Conservation (phyloP, 2,329 filamentous ascomycete species). For the Exophiala sp. region DNA sequence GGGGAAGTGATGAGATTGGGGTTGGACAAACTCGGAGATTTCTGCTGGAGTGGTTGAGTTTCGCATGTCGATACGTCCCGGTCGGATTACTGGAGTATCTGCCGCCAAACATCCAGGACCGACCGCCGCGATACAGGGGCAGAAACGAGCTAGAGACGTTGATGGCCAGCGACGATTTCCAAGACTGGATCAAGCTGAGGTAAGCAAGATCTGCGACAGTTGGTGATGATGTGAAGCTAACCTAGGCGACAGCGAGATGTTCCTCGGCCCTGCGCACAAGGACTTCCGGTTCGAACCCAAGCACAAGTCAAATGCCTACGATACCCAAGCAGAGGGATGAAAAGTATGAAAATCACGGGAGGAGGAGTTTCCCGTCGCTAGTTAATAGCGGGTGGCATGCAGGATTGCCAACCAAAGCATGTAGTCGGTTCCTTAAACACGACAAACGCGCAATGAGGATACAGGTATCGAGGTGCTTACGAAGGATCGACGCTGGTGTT, state of each 20-base stretch:
- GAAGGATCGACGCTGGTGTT: too few species aligned
- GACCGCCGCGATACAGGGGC: slow-evolving; percentile 78
- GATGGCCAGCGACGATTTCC: slow-evolving; percentile 83
- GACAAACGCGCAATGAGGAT: too few species aligned
- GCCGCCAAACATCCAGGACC: slow-evolving; percentile 82
- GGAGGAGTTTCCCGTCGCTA: too few species aligned
- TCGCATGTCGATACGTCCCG: slow-evolving; percentile 86
- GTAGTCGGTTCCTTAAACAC: too few species aligned
- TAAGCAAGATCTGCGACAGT: slow-evolving; percentile 45
- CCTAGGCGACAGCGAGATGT: slow-evolving; percentile 74
- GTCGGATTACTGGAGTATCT: slow-evolving; percentile 83
- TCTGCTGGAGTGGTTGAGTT: slow-evolving; percentile 92
- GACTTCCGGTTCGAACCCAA: slow-evolving; percentile 95
- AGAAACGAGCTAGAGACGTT: slow-evolving; percentile 92
- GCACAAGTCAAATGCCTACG: slow-evolving; percentile 92
- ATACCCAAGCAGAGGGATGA: slow-evolving; percentile 71
- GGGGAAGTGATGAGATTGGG: slow-evolving; percentile 93
- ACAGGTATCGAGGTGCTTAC: too few species aligned
- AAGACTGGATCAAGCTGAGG: slow-evolving; percentile 99
- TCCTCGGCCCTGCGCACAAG: slow-evolving; percentile 82
- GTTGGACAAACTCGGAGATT: slow-evolving; percentile 88
- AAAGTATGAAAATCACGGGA: background rate
- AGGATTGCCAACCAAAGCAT: too few species aligned
- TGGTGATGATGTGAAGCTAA: slow-evolving; percentile 12
- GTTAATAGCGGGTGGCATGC: too few species aligned